Conservation (phyloP, 108 stramenopile species). For the Nitzschia sp. region DNA sequence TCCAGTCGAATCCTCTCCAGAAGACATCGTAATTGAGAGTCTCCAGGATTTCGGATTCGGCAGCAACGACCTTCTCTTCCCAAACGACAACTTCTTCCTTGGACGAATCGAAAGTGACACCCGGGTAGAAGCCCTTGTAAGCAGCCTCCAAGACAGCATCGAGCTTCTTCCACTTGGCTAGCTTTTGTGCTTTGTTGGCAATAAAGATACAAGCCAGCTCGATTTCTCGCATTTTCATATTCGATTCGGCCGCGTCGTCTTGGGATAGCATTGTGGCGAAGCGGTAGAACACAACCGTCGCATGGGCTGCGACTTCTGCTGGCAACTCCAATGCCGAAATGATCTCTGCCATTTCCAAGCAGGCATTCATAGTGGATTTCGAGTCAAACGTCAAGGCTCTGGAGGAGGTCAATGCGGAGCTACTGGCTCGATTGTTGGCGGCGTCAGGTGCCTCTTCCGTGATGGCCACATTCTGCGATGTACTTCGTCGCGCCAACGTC, state of each 20-base stretch:
- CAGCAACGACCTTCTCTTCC: conserved; percentile 72
- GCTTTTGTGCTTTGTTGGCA: conserved; percentile 85
- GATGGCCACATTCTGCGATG: neutral
- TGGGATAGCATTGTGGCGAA: conserved; percentile 52
- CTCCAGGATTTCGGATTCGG: conserved; percentile 59
- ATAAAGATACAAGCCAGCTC: conserved; percentile 75
- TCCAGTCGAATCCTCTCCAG: conserved; percentile 74
- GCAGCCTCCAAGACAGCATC: conserved; percentile 71
- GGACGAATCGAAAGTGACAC: conserved; percentile 53
- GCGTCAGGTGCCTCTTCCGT: neutral
- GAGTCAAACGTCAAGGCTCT: conserved; percentile 42
- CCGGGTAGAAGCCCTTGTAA: conserved; percentile 72
- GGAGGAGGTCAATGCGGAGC: neutral
- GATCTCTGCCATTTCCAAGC: conserved; percentile 79
- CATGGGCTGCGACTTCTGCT: conserved; percentile 64
- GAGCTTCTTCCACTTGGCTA: conserved; percentile 71
- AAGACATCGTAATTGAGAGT: conserved; percentile 79
- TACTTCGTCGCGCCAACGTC: conserved; percentile 39
- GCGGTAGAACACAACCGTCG: conserved; percentile 75
- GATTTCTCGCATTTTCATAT: conserved; percentile 68
- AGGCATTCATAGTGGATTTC: conserved; percentile 49
- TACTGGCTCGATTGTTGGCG: neutral
- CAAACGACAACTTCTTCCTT: conserved; percentile 72
- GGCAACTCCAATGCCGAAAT: conserved; percentile 39
- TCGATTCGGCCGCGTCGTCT: conserved; percentile 28